A percentile compares a stretch with the other conserved stretches of the same genome.
Conservation (phyloP, 2,329 filamentous ascomycete species). For the Aspergillus nomiae region DNA sequence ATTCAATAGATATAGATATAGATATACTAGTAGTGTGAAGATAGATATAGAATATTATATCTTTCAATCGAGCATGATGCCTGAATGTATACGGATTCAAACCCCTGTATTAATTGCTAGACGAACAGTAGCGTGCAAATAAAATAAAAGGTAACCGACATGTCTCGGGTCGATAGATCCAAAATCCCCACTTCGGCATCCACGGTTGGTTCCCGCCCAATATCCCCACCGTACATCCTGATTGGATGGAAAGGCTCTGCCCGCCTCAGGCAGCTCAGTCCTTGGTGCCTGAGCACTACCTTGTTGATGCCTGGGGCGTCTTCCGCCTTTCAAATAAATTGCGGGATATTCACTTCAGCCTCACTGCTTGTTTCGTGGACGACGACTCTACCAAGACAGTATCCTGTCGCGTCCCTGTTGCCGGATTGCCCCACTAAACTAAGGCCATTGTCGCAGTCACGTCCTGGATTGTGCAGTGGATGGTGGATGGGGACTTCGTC, state of each 20-base stretch:
- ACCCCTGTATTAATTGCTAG: too few species aligned
- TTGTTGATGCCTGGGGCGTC: constrained; percentile 33
- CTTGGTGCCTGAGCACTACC: constrained; percentile 31
- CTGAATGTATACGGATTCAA: too few species aligned
- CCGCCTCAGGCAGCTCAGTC: constrained; percentile 26
- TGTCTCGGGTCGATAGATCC: neutral
- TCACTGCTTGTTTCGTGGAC: constrained; percentile 38
- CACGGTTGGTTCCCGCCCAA: constrained; percentile 17
- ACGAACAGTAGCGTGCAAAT: too few species aligned
- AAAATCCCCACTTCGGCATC: constrained; percentile 5
- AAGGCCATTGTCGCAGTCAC: constrained; percentile 15
- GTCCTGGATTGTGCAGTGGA: constrained; percentile 19
- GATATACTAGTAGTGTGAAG: neutral
- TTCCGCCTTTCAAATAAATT: constrained; percentile 23
- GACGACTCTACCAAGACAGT: constrained; percentile 32
- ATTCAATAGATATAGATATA: neutral
- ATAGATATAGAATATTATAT: too few species aligned
- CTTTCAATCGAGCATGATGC: too few species aligned
- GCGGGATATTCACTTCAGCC: constrained; percentile 23
- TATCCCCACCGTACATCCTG: neutral
- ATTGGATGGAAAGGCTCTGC: constrained; percentile 15
- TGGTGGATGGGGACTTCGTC: constrained; percentile 25
- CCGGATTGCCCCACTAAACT: constrained; percentile 22
- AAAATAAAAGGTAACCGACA: neutral
- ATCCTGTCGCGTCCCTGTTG: constrained; percentile 25